Percentiles rank a stretch among this genome's conserved stretches.
These are phyloP conservation scores for Nannizziopsis barbatae DNA, from an alignment of 2,329 filamentous ascomycete genomes.

Conservation along the genomic window DNA sequence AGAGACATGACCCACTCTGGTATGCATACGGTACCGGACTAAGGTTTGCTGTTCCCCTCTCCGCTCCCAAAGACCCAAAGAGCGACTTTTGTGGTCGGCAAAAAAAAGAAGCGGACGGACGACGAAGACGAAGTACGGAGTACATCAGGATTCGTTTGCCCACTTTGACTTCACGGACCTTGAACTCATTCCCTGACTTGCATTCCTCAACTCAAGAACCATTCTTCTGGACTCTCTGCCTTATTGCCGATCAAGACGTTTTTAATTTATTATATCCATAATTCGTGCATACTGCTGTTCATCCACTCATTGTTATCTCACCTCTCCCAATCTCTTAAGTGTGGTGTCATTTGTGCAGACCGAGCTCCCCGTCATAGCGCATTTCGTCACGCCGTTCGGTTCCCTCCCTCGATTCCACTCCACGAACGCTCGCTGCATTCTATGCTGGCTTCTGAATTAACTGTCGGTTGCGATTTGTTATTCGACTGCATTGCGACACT, in stretches of 20 bases:
- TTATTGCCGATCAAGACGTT: too few relatives aligned
- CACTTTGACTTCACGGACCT: background rate
- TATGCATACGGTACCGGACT: background rate
- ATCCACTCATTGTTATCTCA: too few relatives aligned
- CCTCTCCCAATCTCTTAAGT: too few relatives aligned
- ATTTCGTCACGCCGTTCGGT: background rate
- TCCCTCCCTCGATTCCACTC: background rate
- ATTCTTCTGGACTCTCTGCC: too few relatives aligned
- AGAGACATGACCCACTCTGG: background rate
- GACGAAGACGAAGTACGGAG: background rate
- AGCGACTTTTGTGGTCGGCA: background rate
- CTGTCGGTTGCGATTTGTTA: background rate
- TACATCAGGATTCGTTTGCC: slow-evolving; percentile 7
- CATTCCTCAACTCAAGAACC: background rate
- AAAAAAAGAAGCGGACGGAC: background rate
- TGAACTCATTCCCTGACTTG: background rate
- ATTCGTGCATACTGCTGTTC: too few relatives aligned
- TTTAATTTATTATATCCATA: too few relatives aligned
- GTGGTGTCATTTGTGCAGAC: too few relatives aligned
- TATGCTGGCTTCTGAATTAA: background rate
- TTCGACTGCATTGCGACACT: background rate
- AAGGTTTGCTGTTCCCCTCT: background rate
- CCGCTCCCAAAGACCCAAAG: too few relatives aligned
- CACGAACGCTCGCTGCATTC: background rate
- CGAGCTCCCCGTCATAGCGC: too few relatives aligned